Evolutionary conservation across 176 grass and related monocot genomes (phyloP), one percentile per base, ranked within the genome.

Genomic region (Chloris gayana): DNA sequence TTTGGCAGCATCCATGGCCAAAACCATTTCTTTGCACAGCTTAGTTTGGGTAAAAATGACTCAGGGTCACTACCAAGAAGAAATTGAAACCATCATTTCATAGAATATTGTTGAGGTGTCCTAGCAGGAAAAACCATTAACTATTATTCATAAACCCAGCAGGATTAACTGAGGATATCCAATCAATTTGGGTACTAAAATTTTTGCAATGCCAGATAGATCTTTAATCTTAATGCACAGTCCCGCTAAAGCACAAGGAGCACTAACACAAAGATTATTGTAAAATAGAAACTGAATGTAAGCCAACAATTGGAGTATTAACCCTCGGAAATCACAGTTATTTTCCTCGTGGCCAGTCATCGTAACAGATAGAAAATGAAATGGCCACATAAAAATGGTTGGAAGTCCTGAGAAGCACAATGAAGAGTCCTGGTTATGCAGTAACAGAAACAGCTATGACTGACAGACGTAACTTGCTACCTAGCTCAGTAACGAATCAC

Each of bases 1-100:
- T 94, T 77, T 97, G 89, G 91, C 85, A 59, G 87, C 89, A 76
- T n/a, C 89, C 91, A 97, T 91, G 38, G 94, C 91, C 69, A 91
- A 91, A 9, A 97, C 91, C 87, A 94, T 97, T 87, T 97, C 89
- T 94, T 97, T 97, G 82, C 89, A 93, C 64, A 97, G 82, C 88
- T 93, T 97, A 87, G 93, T 91, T 66, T 89, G 94, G 89, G 91
- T 57, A 91, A 70, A n/a, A 93, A 97, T 44, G 91, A 91, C 76
- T 97, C 94, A 53, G 89, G 3, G 17, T 51, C 49, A 4, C 49
- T 21, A 56, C 21, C 53, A 56, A 24, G 72, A 83, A 97, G 88
- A 84, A 84, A 79, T 78, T 82, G 45, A 97, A 97, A 3, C 91
- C 89, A 84, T 94, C 94, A 86, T 91, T 91, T 86, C 79, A 86